A percentile compares a stretch with the other conserved stretches of the same genome.
phyloP scores from a whole-genome alignment of 805 yeast genomes.

The Wickerhamiella cacticola region DNA sequence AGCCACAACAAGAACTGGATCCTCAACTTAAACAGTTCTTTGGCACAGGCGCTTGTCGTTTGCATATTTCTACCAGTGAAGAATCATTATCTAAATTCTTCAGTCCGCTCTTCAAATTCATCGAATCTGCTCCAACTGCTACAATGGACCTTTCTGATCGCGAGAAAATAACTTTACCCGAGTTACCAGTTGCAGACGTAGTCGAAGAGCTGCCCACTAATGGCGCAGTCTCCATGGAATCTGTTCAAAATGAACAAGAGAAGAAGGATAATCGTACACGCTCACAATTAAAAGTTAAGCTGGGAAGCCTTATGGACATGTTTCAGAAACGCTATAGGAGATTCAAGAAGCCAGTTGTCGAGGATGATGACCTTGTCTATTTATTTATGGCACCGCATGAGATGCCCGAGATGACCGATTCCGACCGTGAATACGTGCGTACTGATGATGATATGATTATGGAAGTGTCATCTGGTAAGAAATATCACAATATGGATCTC shows the following conservation, averaged over 20 bases:
- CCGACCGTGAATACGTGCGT: slow-evolving; percentile 29
- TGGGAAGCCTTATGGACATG: slow-evolving; percentile 79
- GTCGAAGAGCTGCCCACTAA: slow-evolving; percentile 24
- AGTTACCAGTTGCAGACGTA: slow-evolving; percentile 31
- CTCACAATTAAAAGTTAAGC: slow-evolving; percentile 70
- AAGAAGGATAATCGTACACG: slow-evolving; percentile 70
- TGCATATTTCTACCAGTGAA: slow-evolving; percentile 29
- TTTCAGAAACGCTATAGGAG: slow-evolving; percentile 79
- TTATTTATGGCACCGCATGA: slow-evolving; percentile 45
- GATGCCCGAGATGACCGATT: slow-evolving; percentile 14
- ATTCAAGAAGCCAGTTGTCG: slow-evolving; percentile 82
- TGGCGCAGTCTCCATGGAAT: neutral
- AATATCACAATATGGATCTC: slow-evolving; percentile 76
- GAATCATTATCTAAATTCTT: slow-evolving; percentile 48
- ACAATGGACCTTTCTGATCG: slow-evolving; percentile 52
- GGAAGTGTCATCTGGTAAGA: slow-evolving; percentile 64
- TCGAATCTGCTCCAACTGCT: slow-evolving; percentile 56
- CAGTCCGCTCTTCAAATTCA: slow-evolving; percentile 38
- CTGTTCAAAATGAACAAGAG: slow-evolving; percentile 27
- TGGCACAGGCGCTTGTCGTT: slow-evolving; percentile 42
- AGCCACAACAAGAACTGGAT: slow-evolving; percentile 32
- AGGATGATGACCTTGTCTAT: slow-evolving; percentile 59
- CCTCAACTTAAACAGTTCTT: slow-evolving; percentile 43
- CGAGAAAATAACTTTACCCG: slow-evolving; percentile 30
- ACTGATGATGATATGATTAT: slow-evolving; percentile 61